Conservation (phyloP, 1,284 basidiomycete genomes). For the Cystobasidium pallidum region DNA sequence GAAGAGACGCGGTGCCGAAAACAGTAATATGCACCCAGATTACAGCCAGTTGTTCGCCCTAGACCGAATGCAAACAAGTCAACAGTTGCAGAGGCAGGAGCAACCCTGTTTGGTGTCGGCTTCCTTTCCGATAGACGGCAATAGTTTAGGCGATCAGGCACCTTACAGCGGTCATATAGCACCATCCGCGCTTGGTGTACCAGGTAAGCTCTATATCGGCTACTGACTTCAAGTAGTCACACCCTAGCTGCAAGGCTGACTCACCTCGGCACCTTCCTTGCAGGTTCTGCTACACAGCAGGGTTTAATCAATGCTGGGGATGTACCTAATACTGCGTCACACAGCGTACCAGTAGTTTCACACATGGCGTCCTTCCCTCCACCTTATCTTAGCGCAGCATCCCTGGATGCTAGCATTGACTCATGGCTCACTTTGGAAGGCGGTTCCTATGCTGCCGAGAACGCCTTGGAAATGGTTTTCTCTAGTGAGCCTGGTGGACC, state of each 20-base stretch:
- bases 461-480: conserved; percentile 25
- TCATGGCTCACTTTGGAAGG: conserved; percentile 17
- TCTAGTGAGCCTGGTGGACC: background rate
- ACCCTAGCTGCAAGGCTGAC: too few relatives aligned
- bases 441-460: conserved; percentile 10
- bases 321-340: background rate
- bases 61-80: background rate
- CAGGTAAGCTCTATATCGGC: background rate
- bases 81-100: background rate
- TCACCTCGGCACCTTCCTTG: too few relatives aligned
- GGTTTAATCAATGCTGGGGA: background rate
- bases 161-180: background rate
- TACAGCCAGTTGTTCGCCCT: conserved; percentile 1
- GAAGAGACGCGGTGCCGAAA: background rate
- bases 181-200: background rate
- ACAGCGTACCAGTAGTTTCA: conserved; percentile 1
- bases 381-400: background rate
- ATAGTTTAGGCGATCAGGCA: background rate
- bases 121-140: background rate
- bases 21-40: background rate
- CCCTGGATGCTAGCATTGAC: conserved; percentile 8
- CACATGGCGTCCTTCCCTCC: conserved; percentile 1
- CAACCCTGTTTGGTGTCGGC: background rate
- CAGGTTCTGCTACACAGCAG: background rate
- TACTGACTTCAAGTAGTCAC: too few relatives aligned